These are phyloP conservation scores for Asclepias syriaca DNA, from an alignment of 257 asterid species.

Conservation along the genomic window DNA sequence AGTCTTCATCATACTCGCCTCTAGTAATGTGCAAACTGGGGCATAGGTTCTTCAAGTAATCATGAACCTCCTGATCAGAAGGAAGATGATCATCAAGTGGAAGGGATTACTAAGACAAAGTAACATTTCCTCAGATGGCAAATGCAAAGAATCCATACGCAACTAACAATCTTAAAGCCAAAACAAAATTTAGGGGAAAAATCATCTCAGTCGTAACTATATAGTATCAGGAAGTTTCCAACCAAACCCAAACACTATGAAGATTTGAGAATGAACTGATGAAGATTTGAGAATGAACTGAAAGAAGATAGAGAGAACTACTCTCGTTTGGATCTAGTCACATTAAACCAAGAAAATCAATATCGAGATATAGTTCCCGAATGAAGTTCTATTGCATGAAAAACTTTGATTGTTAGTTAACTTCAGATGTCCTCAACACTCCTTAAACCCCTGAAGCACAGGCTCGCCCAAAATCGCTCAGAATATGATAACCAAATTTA, in stretches of 20 bases:
- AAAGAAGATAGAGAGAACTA: not conserved
- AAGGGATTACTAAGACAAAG: not conserved
- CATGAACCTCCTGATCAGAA: slow-evolving; percentile 24
- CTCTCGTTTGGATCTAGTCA: not conserved
- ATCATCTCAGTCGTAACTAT: not conserved
- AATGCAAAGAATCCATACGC: not conserved
- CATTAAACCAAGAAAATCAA: not conserved
- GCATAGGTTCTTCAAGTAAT: slow-evolving; percentile 27
- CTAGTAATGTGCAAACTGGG: slow-evolving; percentile 28
- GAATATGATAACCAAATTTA: not conserved
- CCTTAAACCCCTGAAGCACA: not conserved
- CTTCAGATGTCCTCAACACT: not conserved
- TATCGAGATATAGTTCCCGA: not conserved
- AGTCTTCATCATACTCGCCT: slow-evolving; percentile 29
- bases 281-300: not conserved
- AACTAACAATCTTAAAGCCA: not conserved
- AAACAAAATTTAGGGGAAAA: not conserved
- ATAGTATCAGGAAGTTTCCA: not conserved
- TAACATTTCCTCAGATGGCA: not conserved
- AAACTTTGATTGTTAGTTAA: not conserved
- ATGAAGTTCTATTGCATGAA: not conserved
- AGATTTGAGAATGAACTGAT: not conserved
- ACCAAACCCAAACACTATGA: not conserved
- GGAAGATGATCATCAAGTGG: slow-evolving; percentile 5
- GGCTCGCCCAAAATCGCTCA: not conserved